Conservation (phyloP, 805 yeast genomes). For the Pichia insulana region DNA sequence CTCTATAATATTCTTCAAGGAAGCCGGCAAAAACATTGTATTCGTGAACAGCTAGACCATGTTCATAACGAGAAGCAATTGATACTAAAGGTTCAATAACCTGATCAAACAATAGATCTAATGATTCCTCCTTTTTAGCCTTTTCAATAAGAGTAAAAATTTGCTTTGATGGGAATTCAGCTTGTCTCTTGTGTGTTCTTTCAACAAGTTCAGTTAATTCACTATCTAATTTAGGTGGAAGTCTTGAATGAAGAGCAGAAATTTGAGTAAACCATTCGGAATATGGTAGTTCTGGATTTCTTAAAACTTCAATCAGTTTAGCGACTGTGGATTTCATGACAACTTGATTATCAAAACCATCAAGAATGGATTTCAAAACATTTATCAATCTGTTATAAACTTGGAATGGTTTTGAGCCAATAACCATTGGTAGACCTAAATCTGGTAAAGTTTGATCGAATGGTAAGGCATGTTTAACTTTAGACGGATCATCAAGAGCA, state of each 20-base stretch:
- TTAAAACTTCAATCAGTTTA: constrained; percentile 61
- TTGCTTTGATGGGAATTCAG: constrained; percentile 91
- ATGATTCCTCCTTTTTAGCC: constrained; percentile 38
- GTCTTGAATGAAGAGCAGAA: constrained; percentile 87
- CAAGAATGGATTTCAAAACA: constrained; percentile 68
- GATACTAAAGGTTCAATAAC: constrained; percentile 66
- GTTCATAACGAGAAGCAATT: constrained; percentile 59
- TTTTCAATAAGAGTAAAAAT: constrained; percentile 64
- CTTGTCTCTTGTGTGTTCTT: constrained; percentile 54
- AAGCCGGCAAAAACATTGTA: constrained; percentile 62
- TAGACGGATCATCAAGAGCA: constrained; percentile 91
- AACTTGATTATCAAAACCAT: constrained; percentile 93
- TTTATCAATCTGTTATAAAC: constrained; percentile 50
- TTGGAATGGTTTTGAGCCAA: constrained; percentile 80
- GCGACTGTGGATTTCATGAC: constrained; percentile 79
- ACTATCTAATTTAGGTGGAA: constrained; percentile 70
- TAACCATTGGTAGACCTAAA: constrained; percentile 71
- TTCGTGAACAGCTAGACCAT: constrained; percentile 82
- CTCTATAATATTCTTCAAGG: constrained; percentile 62
- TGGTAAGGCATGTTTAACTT: constrained; percentile 93
- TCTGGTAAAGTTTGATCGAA: constrained; percentile 91
- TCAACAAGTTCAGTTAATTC: constrained; percentile 57
- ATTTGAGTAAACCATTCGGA: constrained; percentile 83
- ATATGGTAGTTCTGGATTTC: constrained; percentile 78
- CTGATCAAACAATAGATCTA: constrained; percentile 42